Percentiles rank a stretch among this genome's conserved stretches.
These are phyloP conservation scores for Alternaria panax DNA, from an alignment of 2,329 filamentous ascomycete species.

Conservation along the genomic window DNA sequence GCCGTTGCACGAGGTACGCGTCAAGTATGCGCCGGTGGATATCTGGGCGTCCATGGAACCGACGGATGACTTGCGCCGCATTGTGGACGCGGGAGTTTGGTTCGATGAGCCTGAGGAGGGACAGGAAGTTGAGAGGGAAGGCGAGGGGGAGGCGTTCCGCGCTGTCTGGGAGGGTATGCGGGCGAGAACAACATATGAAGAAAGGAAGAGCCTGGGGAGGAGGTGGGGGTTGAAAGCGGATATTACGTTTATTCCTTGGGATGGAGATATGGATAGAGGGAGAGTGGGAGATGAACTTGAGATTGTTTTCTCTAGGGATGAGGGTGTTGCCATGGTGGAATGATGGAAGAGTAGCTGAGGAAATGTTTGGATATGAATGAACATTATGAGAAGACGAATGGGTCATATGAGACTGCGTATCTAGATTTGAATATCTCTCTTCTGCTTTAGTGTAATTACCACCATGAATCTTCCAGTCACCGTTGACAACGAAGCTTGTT, in stretches of 20 bases:
- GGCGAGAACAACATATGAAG: slow-evolving; percentile 19
- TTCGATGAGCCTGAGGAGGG: slow-evolving; percentile 30
- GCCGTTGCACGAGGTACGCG: slow-evolving; percentile 28
- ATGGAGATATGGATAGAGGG: slow-evolving; percentile 39
- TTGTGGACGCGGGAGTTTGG: slow-evolving; percentile 40
- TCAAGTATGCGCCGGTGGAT: slow-evolving; percentile 45
- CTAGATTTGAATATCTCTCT: too few relatives aligned
- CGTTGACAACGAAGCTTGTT: too few relatives aligned
- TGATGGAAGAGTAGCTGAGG: not conserved
- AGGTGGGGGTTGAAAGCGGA: slow-evolving; percentile 24
- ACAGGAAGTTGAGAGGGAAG: slow-evolving; percentile 25
- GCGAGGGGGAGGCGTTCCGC: slow-evolving; percentile 44
- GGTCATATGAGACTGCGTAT: too few relatives aligned
- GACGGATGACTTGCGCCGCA: slow-evolving; percentile 35
- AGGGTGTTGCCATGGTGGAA: not conserved
- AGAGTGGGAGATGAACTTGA: slow-evolving; percentile 46
- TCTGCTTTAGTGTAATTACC: too few relatives aligned
- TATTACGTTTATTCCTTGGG: slow-evolving; percentile 39
- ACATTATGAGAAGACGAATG: too few relatives aligned
- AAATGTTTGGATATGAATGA: not conserved
- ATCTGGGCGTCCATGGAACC: slow-evolving; percentile 48
- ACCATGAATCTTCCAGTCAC: too few relatives aligned
- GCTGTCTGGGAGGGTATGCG: slow-evolving; percentile 34
- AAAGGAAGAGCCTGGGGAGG: slow-evolving; percentile 8
- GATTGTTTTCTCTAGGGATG: slow-evolving; percentile 36